phyloP scores from a whole-genome alignment of 2,329 filamentous ascomycete species.

The Colletotrichum sp. region DNA sequence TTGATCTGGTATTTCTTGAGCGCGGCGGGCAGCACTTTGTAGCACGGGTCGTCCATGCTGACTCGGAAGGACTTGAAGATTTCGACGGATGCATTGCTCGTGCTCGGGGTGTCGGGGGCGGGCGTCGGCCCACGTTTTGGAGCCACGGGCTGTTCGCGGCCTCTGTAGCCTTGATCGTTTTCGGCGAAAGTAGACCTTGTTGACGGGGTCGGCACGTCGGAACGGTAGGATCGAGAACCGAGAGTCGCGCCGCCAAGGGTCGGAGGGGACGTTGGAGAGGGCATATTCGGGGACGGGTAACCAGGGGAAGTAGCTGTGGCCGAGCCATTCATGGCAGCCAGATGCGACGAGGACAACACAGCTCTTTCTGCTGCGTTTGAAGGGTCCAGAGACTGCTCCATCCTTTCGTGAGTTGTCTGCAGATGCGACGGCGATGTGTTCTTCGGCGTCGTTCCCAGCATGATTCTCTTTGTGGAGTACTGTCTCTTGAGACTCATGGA shows the following conservation, averaged over 20 bases:
- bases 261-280: slow-evolving; percentile 73
- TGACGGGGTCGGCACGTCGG: slow-evolving; percentile 58
- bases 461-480: slow-evolving; percentile 78
- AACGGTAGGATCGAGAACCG: slow-evolving; percentile 63
- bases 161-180: slow-evolving; percentile 28
- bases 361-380: slow-evolving; percentile 72
- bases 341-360: slow-evolving; percentile 70
- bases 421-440: slow-evolving; percentile 76
- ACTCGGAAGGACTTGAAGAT: slow-evolving; percentile 99
- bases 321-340: slow-evolving; percentile 72
- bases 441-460: slow-evolving; percentile 74
- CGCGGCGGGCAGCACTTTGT: slow-evolving; percentile 94
- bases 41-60: slow-evolving; percentile 96
- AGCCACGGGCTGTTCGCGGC: slow-evolving; percentile 42
- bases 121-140: slow-evolving; percentile 68
- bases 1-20: slow-evolving; percentile 99
- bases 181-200: slow-evolving; percentile 58
- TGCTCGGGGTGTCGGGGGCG: slow-evolving; percentile 64
- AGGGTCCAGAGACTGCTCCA: slow-evolving; percentile 72
- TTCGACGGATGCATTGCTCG: slow-evolving; percentile 73
- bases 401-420: slow-evolving; percentile 71
- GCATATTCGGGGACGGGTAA: slow-evolving; percentile 68
- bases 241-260: slow-evolving; percentile 61
- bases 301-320: slow-evolving; percentile 55
- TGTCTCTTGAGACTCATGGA: slow-evolving; percentile 68